Conservation (phyloP, 345 rosid genomes). For the Lepidium didymum region DNA sequence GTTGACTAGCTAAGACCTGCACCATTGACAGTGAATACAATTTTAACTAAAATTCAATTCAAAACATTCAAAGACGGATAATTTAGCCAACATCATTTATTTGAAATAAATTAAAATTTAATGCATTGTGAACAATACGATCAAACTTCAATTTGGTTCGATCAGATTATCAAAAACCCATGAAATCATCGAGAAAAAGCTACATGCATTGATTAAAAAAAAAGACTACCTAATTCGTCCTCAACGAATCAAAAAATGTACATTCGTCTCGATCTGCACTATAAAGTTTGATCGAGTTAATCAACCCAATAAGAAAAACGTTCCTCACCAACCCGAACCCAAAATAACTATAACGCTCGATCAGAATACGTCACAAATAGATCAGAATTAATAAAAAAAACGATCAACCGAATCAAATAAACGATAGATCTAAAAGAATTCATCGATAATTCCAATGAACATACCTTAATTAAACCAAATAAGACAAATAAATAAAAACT, state of each 20-base stretch:
- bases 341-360: background rate
- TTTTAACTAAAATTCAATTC: background rate
- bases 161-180: background rate
- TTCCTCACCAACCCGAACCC: background rate
- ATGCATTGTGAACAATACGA: background rate
- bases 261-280: conserved; percentile 18
- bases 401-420: background rate
- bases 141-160: background rate
- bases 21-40: background rate
- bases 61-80: background rate
- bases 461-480: conserved; percentile 14
- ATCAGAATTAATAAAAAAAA: background rate
- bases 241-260: background rate
- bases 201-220: conserved; percentile 15
- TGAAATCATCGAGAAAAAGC: background rate
- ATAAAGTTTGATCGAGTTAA: background rate
- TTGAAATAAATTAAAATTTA: background rate
- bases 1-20: conserved; percentile 31
- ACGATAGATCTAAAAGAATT: conserved; percentile 18
- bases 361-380: background rate
- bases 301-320: background rate
- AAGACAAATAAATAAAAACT: background rate
- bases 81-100: background rate
- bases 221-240: background rate
- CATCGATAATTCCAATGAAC: background rate